A percentile compares a stretch with the other conserved stretches of the same genome.
Conservation (phyloP, 2,329 filamentous ascomycete species). For the Rachicladosporium sp. region DNA sequence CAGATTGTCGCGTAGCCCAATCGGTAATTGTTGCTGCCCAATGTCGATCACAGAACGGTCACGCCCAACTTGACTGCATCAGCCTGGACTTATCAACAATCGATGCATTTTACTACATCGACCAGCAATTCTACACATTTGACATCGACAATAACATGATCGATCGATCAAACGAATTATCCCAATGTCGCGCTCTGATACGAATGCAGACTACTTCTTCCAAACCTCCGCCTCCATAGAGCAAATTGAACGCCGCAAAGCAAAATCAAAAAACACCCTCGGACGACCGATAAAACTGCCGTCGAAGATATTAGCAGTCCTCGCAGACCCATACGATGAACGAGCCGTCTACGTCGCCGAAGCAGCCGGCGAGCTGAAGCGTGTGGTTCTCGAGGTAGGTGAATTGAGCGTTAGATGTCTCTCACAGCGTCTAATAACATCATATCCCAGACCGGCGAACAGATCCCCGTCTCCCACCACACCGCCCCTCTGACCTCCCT, state of each 20-base stretch:
- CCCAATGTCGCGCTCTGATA: too few relatives aligned
- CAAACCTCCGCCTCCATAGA: slow-evolving; percentile 57
- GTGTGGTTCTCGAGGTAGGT: slow-evolving; percentile 64
- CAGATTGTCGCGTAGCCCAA: too few relatives aligned
- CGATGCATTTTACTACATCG: too few relatives aligned
- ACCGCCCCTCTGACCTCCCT: slow-evolving; percentile 69
- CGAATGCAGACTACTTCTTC: slow-evolving; percentile 53
- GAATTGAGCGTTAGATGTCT: too few relatives aligned
- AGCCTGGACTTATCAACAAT: too few relatives aligned
- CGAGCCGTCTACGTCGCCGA: slow-evolving; percentile 67
- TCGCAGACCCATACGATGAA: slow-evolving; percentile 51
- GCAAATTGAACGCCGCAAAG: slow-evolving; percentile 50
- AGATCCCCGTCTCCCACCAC: slow-evolving; percentile 48
- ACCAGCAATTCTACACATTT: too few relatives aligned
- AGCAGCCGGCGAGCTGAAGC: slow-evolving; percentile 68
- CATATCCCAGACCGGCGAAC: slow-evolving; percentile 4
- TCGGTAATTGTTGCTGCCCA: too few relatives aligned
- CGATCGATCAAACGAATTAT: neutral
- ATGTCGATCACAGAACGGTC: too few relatives aligned
- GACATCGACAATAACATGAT: too few relatives aligned
- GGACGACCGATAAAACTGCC: slow-evolving; percentile 69
- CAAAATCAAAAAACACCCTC: slow-evolving; percentile 67
- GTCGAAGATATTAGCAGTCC: slow-evolving; percentile 73
- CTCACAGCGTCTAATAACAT: slow-evolving; percentile 31
- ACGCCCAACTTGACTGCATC: too few relatives aligned